A percentile compares a stretch with the other conserved stretches of the same genome.
Evolutionary conservation across 495 filamentous ascomycete species (phyloP).

Genomic region (Lasiosphaeria hispida): DNA sequence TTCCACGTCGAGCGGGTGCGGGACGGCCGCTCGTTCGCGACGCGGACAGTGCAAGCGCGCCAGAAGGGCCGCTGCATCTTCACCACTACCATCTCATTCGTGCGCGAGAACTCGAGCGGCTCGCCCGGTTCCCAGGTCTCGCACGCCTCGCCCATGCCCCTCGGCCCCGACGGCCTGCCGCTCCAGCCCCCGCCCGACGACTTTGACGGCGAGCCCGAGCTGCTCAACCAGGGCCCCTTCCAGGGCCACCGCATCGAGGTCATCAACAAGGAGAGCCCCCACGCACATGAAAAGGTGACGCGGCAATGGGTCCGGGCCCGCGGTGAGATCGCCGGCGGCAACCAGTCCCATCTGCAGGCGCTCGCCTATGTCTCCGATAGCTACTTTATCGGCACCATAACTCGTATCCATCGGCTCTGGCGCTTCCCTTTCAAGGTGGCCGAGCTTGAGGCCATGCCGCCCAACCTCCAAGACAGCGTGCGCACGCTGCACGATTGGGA

Average conservation of each 20-base stretch:
- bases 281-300: constrained; percentile 63
- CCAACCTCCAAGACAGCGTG: constrained; percentile 28
- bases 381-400: constrained; percentile 88
- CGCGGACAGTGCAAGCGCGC: constrained; percentile 90
- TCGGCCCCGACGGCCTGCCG: constrained; percentile 30
- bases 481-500: constrained; percentile 41
- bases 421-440: constrained; percentile 49
- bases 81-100: constrained; percentile 90
- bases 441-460: constrained; percentile 31
- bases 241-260: constrained; percentile 55
- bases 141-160: constrained; percentile 61
- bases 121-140: constrained; percentile 48
- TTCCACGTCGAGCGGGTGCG: constrained; percentile 90
- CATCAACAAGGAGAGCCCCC: constrained; percentile 33
- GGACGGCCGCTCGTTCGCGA: constrained; percentile 85
- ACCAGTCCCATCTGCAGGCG: constrained; percentile 75
- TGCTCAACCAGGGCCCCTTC: constrained; percentile 42
- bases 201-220: constrained; percentile 36
- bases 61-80: constrained; percentile 91
- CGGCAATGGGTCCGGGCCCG: constrained; percentile 78
- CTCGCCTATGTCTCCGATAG: constrained; percentile 90
- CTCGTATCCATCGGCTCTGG: constrained; percentile 70
- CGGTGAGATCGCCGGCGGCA: constrained; percentile 72
- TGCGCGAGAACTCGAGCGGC: constrained; percentile 65
- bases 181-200: constrained; percentile 37